Base-by-base conservation (phyloP, 2,329 filamentous ascomycete genomes). In the Raffaelea arxii region DNA sequence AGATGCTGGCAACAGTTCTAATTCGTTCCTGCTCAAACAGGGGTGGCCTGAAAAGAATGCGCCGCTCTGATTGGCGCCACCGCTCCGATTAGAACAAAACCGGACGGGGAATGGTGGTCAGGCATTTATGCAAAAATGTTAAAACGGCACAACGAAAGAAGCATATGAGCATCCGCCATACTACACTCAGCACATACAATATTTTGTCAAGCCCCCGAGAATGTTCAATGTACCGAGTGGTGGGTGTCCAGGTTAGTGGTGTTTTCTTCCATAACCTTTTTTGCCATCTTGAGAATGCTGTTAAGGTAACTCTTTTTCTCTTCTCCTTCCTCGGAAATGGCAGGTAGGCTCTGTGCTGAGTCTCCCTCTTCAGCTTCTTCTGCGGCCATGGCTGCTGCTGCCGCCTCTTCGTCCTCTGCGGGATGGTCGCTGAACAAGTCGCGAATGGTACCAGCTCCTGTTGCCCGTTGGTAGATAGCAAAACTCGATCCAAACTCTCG, bases 251-350 rank as follows among this genome's bases (percentile, higher is more conserved):
- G 54, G 54, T 76, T 69, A 7, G 64, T 70, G 0, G 74, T 78
- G 46, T 77, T 67, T 12, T 72, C 65, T 39, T 75, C 65, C 73
- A 77, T 77, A 30, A 77, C 66, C 52, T 74, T 61, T 48, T 72
- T 67, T 0, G 74, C 74, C 23, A 69, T 55, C 24, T 66, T 64
- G n/a, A 76, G 65, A 4, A 71, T 68, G 36, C 66, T 63, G 19
- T 62, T 55, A 21, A 59, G 55, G 24, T 59, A 54, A 24, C 49
- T 53, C 36, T 49, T 52, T 36, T 51, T 52, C 43, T 49, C 43
- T 36, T 46, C n/a, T 6, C 36, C 46, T 19, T 49, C 50, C 3
- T 44, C 51, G 14, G 44, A 40, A 12, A 47, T 47, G 16, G 25
- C 42, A 3, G 44, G n/a, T 47, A 41, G 25, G 19, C 22, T 50